Evolutionary conservation across 2,329 filamentous ascomycete genomes (phyloP).

Genomic region (Diplodia sapinea): DNA sequence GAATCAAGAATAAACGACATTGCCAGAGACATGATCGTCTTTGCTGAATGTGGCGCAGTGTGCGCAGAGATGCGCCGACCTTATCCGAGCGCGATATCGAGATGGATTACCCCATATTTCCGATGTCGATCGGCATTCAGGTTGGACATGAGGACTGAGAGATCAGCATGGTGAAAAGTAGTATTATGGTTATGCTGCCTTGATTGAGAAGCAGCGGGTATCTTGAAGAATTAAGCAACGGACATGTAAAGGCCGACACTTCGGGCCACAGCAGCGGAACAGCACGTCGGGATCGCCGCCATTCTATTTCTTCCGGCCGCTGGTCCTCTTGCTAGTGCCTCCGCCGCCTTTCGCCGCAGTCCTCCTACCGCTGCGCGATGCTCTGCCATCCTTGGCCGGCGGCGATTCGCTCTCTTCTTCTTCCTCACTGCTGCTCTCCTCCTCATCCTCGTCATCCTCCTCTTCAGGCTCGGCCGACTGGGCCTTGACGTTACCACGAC

Average conservation of each 20-base stretch:
- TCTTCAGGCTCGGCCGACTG: conserved; percentile 32
- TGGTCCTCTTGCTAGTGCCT: conserved; percentile 8
- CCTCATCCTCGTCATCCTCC: conserved; percentile 35
- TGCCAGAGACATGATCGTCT: background rate
- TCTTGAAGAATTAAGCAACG: background rate
- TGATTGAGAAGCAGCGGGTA: background rate
- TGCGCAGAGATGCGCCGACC: background rate
- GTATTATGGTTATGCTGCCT: background rate
- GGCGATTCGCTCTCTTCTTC: conserved; percentile 35
- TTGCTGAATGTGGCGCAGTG: background rate
- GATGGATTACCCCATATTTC: background rate
- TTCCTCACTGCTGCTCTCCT: conserved; percentile 37
- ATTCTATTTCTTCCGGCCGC: conserved; percentile 17
- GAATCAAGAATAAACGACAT: background rate
- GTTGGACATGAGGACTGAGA: background rate
- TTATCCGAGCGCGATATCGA: background rate
- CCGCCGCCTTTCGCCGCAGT: conserved; percentile 4
- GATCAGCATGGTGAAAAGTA: too few species aligned
- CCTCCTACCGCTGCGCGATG: conserved; percentile 8
- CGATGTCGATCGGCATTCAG: background rate
- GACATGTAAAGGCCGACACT: background rate
- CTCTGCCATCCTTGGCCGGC: conserved; percentile 17
- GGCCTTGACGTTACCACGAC: background rate
- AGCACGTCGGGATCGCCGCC: background rate
- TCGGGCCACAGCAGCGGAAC: background rate